Percentiles rank a stretch among this genome's conserved stretches.
phyloP scores from a whole-genome alignment of 306 rosid genomes.

The Cucurbita pepo region DNA sequence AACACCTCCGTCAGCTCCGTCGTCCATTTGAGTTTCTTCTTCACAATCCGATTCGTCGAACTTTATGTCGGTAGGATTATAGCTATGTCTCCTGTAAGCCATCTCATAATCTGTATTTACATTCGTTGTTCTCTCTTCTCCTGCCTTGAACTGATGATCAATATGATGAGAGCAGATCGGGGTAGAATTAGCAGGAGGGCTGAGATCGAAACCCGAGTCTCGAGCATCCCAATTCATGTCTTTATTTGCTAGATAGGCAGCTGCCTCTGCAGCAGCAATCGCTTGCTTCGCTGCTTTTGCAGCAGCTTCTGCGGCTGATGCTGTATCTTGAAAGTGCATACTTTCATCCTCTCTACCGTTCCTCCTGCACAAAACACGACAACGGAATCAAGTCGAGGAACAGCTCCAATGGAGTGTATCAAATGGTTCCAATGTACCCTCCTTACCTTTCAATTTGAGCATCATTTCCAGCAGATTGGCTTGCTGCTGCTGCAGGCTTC shows the following conservation, averaged over 20 bases:
- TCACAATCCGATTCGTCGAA: slow-evolving; percentile 78
- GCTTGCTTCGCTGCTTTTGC: slow-evolving; percentile 79
- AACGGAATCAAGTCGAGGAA: not conserved
- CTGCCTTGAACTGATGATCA: slow-evolving; percentile 15
- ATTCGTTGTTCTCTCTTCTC: slow-evolving; percentile 14
- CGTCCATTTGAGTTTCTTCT: slow-evolving; percentile 46
- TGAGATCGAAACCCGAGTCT: slow-evolving; percentile 10
- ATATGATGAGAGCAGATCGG: not conserved
- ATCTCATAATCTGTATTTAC: slow-evolving; percentile 11
- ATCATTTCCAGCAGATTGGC: slow-evolving; percentile 24
- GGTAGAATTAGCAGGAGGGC: slow-evolving; percentile 3
- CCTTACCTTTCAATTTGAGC: slow-evolving; percentile 14
- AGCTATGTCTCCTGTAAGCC: slow-evolving; percentile 53
- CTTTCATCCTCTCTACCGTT: slow-evolving; percentile 15
- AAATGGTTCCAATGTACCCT: not conserved
- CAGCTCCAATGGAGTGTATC: not conserved
- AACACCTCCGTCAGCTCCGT: slow-evolving; percentile 9
- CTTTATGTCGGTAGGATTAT: slow-evolving; percentile 44
- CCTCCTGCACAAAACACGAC: slow-evolving; percentile 17
- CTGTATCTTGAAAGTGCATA: slow-evolving; percentile 38
- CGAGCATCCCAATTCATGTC: slow-evolving; percentile 21
- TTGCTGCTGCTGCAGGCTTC: slow-evolving; percentile 13
- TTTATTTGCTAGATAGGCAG: slow-evolving; percentile 72
- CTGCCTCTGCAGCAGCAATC: slow-evolving; percentile 85
- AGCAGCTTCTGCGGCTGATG: slow-evolving; percentile 81